Base-by-base conservation (phyloP, 768 basidiomycete genomes). In the Amanita phalloides region DNA sequence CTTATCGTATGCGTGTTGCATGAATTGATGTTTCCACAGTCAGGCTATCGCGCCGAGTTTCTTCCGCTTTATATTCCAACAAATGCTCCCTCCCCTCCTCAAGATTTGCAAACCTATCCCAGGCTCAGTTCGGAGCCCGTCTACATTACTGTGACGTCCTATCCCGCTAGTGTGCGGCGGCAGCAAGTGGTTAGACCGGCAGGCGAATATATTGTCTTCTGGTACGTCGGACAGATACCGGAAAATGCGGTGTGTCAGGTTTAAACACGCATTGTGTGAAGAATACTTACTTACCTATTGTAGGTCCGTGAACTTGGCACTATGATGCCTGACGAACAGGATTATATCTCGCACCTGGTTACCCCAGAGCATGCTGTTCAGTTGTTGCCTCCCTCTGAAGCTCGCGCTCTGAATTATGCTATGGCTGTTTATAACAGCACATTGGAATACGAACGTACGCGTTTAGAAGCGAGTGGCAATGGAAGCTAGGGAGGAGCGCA, bases 291-390 rank as follows among this genome's bases (percentile, higher is more conserved):
- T 17, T 36, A 36, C 9, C 14, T 36, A 3, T 48, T 32, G 9
- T 36, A 82, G 79, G 68, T 72, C 4, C 68, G 64, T 11, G 69
- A 78, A 21, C 56, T 61, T 30, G 70, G 72, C 13, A 83, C 81
- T 10, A 75, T 76, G 6, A 83, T 81, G 79, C 62, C 73, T 0
- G 70, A 83, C 57, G 82, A 84, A 58, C 61, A 71, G 54, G 59
- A 68, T 45, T 84, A 73, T 60, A 60, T 62, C 36, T 68, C 73
- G 11, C 62, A 71, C 52, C 60, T 83, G 10, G 43, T 79, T 3
- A 49, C 63, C 0, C 60, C 67, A n/a, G 68, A 77, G 0, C 70
- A 77, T n/a, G 82, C 78, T 2, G 13, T 70, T 36, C 2, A 51
- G 8, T 39, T 43, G 2, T 59, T 81, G 2, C 58, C 37, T n/a